These are phyloP conservation scores for Claviceps humidiphila DNA, from an alignment of 2,329 filamentous ascomycete genomes.

Conservation along the genomic window DNA sequence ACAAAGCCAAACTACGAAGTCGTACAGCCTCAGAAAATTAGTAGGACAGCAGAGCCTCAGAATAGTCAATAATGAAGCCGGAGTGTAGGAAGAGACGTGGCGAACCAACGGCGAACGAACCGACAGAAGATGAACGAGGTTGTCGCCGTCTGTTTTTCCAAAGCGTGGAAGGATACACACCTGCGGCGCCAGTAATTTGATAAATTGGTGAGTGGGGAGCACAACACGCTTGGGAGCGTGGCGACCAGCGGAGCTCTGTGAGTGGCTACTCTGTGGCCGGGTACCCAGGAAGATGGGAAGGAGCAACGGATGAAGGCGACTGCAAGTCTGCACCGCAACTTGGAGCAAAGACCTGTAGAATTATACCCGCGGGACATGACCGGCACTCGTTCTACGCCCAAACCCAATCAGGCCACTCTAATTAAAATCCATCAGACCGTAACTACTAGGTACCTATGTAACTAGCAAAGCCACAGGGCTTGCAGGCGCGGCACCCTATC, in stretches of 20 bases:
- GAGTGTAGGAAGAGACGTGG: not conserved
- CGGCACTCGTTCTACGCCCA: not conserved
- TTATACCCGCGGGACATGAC: not conserved
- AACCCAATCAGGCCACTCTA: not conserved
- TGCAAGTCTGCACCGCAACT: too few species aligned
- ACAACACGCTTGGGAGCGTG: not conserved
- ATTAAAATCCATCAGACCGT: not conserved
- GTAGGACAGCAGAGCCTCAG: not conserved
- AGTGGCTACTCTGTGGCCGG: slow-evolving; percentile 2
- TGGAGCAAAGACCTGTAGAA: too few species aligned
- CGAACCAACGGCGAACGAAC: not conserved
- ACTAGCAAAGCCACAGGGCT: not conserved
- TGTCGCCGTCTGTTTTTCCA: slow-evolving; percentile 5
- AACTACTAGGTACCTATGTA: not conserved
- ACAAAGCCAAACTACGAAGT: not conserved
- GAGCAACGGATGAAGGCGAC: not conserved
- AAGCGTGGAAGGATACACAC: slow-evolving; percentile 1
- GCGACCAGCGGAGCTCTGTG: slow-evolving; percentile 6
- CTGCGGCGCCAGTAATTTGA: slow-evolving; percentile 2
- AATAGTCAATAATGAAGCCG: not conserved
- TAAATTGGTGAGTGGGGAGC: slow-evolving; percentile 3
- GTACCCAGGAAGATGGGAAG: not conserved
- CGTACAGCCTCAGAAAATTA: not conserved
- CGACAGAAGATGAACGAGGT: slow-evolving; percentile 1
- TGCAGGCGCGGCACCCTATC: not conserved